Evolutionary conservation across 805 yeast species (phyloP).

Genomic region (Tetrapisispora phaffii): DNA sequence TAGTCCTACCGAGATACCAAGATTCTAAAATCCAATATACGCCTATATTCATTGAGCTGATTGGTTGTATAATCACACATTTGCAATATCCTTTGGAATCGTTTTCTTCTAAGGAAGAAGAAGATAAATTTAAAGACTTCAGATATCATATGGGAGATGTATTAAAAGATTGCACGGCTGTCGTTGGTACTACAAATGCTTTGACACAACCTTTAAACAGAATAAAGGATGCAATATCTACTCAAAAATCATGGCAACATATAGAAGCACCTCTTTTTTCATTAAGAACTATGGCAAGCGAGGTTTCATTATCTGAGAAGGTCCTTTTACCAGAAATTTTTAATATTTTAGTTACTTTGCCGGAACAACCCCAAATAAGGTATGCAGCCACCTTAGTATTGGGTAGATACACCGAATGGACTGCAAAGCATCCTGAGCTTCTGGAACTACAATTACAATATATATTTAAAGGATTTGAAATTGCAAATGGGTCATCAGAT

Average conservation of each 20-base stretch:
- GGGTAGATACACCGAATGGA: conserved; percentile 97
- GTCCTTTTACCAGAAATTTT: conserved; percentile 58
- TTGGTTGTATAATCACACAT: conserved; percentile 45
- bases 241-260: conserved; percentile 57
- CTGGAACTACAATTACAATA: conserved; percentile 77
- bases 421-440: conserved; percentile 72
- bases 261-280: conserved; percentile 86
- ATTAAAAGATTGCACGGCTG: conserved; percentile 89
- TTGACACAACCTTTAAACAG: conserved; percentile 58
- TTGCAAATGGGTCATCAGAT: conserved; percentile 23
- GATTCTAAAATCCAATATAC: conserved; percentile 19
- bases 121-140: conserved; percentile 87
- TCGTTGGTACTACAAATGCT: conserved; percentile 68
- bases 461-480: conserved; percentile 63
- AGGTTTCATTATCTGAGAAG: conserved; percentile 59
- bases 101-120: conserved; percentile 69
- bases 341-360: conserved; percentile 48
- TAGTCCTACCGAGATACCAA: conserved; percentile 26
- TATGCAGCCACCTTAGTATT: conserved; percentile 88
- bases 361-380: conserved; percentile 77
- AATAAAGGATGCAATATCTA: conserved; percentile 35
- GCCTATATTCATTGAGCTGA: conserved; percentile 18
- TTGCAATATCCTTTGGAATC: conserved; percentile 59
- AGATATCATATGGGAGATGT: conserved; percentile 97
- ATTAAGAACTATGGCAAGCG: conserved; percentile 90